phyloP scores from a whole-genome alignment of 805 yeast species.

The Metschnikowia similis region DNA sequence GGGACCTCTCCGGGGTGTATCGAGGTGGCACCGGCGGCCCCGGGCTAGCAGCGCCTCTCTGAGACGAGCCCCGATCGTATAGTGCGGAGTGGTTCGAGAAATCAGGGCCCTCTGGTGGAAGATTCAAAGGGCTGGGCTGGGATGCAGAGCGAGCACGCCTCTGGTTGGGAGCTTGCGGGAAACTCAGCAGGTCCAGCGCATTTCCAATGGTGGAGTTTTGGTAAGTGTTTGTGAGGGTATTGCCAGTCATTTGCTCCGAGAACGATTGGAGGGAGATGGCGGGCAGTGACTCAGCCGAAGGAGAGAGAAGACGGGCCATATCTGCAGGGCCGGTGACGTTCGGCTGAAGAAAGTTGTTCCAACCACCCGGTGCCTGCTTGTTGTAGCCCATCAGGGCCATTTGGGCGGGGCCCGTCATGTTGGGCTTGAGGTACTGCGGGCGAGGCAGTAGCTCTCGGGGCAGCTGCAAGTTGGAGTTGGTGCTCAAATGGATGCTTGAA shows the following conservation, averaged over 20 bases:
- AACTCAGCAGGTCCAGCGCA: conserved; percentile 8
- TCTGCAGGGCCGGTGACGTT: conserved; percentile 28
- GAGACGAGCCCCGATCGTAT: not conserved
- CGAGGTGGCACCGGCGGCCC: conserved; percentile 23
- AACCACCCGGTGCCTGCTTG: not conserved
- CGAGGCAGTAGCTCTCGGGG: conserved; percentile 12
- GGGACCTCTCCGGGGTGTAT: not conserved
- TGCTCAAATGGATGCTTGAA: conserved; percentile 43
- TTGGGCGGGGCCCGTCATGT: conserved; percentile 45
- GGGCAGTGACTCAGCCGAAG: conserved; percentile 20
- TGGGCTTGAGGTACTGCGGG: conserved; percentile 31
- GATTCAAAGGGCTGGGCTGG: conserved; percentile 20
- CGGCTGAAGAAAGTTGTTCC: conserved; percentile 19
- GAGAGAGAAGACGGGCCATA: conserved; percentile 31
- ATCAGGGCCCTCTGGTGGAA: not conserved
- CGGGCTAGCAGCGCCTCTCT: not conserved
- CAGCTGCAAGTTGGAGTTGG: conserved; percentile 10
- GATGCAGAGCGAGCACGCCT: conserved; percentile 33
- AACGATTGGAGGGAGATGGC: conserved; percentile 36
- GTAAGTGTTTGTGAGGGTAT: conserved; percentile 31
- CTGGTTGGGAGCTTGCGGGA: conserved; percentile 35
- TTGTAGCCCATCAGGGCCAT: conserved; percentile 27
- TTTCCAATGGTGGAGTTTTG: conserved; percentile 27
- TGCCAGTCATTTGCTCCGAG: conserved; percentile 40
- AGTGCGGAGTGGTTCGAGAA: not conserved